Conservation (phyloP, 2,329 filamentous ascomycete genomes). For the Cladosporium sp. region DNA sequence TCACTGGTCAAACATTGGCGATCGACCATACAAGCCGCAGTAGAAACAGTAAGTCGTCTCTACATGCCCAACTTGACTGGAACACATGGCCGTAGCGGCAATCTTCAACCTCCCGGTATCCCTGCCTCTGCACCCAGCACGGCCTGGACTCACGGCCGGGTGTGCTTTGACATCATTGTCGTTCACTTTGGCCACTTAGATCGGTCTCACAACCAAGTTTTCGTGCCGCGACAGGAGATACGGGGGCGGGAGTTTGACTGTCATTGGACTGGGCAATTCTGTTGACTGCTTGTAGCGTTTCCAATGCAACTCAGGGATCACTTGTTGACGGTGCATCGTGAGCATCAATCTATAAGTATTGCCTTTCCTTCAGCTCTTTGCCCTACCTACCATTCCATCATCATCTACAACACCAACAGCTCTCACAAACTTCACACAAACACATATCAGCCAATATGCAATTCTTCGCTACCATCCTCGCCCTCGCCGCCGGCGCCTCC, state of each 20-base stretch:
- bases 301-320: background rate
- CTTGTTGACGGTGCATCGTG: background rate
- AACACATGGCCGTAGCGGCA: background rate
- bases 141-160: background rate
- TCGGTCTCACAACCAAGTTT: background rate
- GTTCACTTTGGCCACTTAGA: background rate
- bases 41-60: background rate
- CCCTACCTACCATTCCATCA: background rate
- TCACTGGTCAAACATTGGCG: background rate
- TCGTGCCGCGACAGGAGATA: background rate
- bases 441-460: background rate
- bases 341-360: background rate
- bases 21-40: background rate
- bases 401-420: background rate
- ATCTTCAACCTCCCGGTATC: background rate
- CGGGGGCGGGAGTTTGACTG: background rate
- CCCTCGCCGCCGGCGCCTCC: constrained; percentile 13
- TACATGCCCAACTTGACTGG: background rate
- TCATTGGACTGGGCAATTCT: background rate
- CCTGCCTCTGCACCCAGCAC: background rate
- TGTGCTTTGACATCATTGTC: constrained; percentile 5
- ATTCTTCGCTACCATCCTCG: background rate
- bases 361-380: background rate
- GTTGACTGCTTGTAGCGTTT: background rate
- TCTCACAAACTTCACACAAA: background rate